Conservation (phyloP, 768 basidiomycete genomes). For the Mycena vulgaris region DNA sequence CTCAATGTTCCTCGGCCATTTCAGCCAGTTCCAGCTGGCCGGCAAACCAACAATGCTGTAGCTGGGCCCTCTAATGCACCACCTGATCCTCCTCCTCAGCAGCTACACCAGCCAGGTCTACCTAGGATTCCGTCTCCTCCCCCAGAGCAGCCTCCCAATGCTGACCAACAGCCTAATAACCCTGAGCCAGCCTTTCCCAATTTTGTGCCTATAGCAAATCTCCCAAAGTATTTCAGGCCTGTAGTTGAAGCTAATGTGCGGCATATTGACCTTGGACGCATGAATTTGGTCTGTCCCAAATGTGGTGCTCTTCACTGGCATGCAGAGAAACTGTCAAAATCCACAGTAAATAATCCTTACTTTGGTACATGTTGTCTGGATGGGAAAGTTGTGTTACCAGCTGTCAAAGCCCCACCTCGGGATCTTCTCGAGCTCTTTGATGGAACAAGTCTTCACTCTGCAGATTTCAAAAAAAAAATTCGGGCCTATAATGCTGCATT, state of each 20-base stretch:
- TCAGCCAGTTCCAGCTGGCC: too few species aligned
- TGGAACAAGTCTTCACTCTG: constrained; percentile 21
- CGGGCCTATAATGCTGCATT: constrained; percentile 52
- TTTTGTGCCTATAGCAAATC: too few species aligned
- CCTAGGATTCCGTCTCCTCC: too few species aligned
- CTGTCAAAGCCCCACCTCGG: constrained; percentile 42
- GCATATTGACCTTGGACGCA: constrained; percentile 45
- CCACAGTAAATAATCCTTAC: too few species aligned
- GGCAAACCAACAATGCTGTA: too few species aligned
- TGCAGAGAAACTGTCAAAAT: constrained; percentile 38
- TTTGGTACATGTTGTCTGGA: constrained; percentile 1
- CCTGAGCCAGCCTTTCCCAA: too few species aligned
- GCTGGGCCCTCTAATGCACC: too few species aligned
- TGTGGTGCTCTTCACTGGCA: constrained; percentile 57
- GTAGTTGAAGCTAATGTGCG: background rate
- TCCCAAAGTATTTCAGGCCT: background rate
- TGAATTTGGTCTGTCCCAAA: constrained; percentile 50
- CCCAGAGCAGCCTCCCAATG: too few species aligned
- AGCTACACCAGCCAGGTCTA: too few species aligned
- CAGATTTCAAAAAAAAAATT: constrained; percentile 49
- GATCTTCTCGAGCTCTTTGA: constrained; percentile 42
- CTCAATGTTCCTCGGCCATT: too few species aligned
- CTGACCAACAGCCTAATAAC: background rate
- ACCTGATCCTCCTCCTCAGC: too few species aligned
- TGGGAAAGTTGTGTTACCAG: constrained; percentile 51